A percentile compares a stretch with the other conserved stretches of the same genome.
phyloP scores from a whole-genome alignment of 805 yeast genomes.

The Alloascoidea africana region DNA sequence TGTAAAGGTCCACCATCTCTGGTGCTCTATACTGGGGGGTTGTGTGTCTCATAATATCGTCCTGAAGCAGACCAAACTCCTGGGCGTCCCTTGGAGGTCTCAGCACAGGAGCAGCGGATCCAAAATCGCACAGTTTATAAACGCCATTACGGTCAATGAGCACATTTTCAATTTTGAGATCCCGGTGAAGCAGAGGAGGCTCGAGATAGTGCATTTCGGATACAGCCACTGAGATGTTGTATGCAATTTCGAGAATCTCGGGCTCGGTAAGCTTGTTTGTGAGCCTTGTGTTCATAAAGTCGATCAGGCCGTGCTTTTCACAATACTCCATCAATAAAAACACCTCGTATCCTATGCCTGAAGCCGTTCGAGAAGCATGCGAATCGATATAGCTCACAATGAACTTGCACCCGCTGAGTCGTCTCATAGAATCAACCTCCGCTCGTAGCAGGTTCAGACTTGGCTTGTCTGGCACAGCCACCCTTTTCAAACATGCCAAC shows the following conservation, averaged over 20 bases:
- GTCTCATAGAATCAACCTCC: slow-evolving; percentile 95
- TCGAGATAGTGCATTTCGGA: slow-evolving; percentile 67
- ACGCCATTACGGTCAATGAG: slow-evolving; percentile 52
- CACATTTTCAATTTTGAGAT: slow-evolving; percentile 89
- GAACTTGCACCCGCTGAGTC: slow-evolving; percentile 61
- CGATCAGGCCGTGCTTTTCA: slow-evolving; percentile 67
- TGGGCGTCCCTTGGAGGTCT: slow-evolving; percentile 63
- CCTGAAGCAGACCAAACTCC: slow-evolving; percentile 62
- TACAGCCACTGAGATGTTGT: slow-evolving; percentile 66
- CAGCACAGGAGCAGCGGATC: slow-evolving; percentile 62
- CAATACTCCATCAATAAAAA: slow-evolving; percentile 88
- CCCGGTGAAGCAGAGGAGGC: slow-evolving; percentile 74
- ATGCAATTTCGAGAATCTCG: slow-evolving; percentile 74
- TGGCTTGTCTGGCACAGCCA: slow-evolving; percentile 85
- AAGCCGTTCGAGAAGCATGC: slow-evolving; percentile 69
- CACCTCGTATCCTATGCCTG: slow-evolving; percentile 56
- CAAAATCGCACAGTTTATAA: slow-evolving; percentile 88
- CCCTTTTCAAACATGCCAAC: slow-evolving; percentile 80
- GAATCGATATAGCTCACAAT: slow-evolving; percentile 90
- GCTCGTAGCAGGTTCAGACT: slow-evolving; percentile 73
- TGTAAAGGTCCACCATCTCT: slow-evolving; percentile 84
- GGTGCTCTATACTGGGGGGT: slow-evolving; percentile 95
- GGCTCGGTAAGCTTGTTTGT: slow-evolving; percentile 61
- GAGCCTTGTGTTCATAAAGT: slow-evolving; percentile 78
- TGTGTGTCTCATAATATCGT: slow-evolving; percentile 79